A percentile compares a stretch with the other conserved stretches of the same genome.
Conservation (phyloP, 2,329 filamentous ascomycete species). For the Aspergillus ruber region DNA sequence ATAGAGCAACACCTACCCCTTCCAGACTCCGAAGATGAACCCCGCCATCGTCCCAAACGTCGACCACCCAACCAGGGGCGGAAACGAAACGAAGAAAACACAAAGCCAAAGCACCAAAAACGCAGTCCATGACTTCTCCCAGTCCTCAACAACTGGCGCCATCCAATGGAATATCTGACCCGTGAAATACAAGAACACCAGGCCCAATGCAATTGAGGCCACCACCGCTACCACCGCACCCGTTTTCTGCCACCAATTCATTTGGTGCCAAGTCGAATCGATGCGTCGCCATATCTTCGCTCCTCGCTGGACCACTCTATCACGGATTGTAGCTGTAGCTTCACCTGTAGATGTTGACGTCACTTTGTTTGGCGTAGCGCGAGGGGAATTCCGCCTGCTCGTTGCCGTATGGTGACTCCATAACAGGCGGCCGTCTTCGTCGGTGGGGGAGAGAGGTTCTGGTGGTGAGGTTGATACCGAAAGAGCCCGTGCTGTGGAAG, state of each 20-base stretch:
- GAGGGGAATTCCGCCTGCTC: constrained; percentile 35
- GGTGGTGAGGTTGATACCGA: constrained; percentile 45
- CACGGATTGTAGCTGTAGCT: constrained; percentile 21
- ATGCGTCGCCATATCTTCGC: constrained; percentile 28
- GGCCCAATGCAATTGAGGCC: constrained; percentile 47
- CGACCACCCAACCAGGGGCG: constrained; percentile 81
- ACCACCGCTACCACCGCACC: constrained; percentile 50
- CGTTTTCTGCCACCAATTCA: constrained; percentile 54
- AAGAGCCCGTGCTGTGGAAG: constrained; percentile 47
- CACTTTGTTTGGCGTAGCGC: constrained; percentile 24
- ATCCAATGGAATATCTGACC: constrained; percentile 72
- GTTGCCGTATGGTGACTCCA: constrained; percentile 44
- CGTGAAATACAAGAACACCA: constrained; percentile 71
- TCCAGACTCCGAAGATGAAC: constrained; percentile 65
- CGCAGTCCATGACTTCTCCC: constrained; percentile 66
- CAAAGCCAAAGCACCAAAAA: constrained; percentile 69
- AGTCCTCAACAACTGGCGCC: constrained; percentile 65
- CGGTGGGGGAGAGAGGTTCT: constrained; percentile 41
- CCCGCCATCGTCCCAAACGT: constrained; percentile 65
- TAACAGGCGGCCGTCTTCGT: constrained; percentile 39
- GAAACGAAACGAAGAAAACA: constrained; percentile 73
- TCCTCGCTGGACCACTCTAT: constrained; percentile 32
- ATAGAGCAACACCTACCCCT: constrained; percentile 52
- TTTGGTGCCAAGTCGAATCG: constrained; percentile 29
- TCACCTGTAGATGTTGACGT: too few species aligned